Percentiles rank a stretch among this genome's conserved stretches.
phyloP scores from a whole-genome alignment of 257 asterid species.

The Misopates orontium region DNA sequence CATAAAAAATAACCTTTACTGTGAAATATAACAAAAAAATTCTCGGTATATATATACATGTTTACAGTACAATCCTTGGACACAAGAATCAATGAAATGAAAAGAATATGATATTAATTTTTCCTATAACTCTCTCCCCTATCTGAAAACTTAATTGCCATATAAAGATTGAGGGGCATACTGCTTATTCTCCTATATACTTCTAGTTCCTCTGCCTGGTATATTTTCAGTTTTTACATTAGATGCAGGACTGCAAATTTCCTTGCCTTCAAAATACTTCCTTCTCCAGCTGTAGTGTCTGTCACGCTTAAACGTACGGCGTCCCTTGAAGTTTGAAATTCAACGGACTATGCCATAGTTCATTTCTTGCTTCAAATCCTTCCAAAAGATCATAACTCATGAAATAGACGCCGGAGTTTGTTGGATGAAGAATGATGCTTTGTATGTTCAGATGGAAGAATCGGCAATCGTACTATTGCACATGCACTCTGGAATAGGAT shows the following conservation, averaged over 20 bases:
- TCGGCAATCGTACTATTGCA: slow-evolving; percentile 47
- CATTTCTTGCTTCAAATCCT: background rate
- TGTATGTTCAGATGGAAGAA: slow-evolving; percentile 29
- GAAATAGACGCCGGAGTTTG: background rate
- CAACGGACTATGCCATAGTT: no score
- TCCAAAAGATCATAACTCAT: background rate
- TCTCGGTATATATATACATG: slow-evolving; percentile 30
- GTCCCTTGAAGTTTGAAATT: background rate
- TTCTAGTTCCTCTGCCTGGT: slow-evolving; percentile 5
- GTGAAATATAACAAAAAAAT: background rate
- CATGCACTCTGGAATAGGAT: slow-evolving; percentile 93
- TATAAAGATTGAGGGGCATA: background rate
- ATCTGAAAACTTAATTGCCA: slow-evolving; percentile 7
- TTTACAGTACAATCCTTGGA: slow-evolving; percentile 4
- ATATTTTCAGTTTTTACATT: no score
- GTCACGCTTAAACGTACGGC: slow-evolving; percentile 4
- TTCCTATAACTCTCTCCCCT: slow-evolving; percentile 24
- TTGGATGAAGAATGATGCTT: background rate
- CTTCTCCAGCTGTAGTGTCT: slow-evolving; percentile 16
- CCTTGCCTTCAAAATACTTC: background rate
- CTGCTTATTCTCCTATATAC: slow-evolving; percentile 13
- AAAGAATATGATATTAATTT: slow-evolving; percentile 10
- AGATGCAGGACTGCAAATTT: background rate
- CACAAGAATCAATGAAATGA: slow-evolving; percentile 38
- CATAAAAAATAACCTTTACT: no score